These are phyloP conservation scores for Colletotrichum sp. DNA, from an alignment of 2,329 filamentous ascomycete genomes.

Conservation along the genomic window DNA sequence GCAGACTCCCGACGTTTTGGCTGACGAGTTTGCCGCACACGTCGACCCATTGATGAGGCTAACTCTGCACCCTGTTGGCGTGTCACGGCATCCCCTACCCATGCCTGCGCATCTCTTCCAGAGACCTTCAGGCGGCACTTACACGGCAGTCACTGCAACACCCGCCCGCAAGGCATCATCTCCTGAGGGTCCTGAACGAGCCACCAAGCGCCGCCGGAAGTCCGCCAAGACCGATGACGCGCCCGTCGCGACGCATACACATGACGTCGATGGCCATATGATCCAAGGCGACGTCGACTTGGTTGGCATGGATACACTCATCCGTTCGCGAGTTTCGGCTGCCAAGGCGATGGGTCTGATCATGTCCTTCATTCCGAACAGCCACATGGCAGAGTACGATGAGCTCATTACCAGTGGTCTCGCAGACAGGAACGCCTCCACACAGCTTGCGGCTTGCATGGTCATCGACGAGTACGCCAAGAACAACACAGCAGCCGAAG, in stretches of 20 bases:
- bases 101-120: constrained; percentile 92
- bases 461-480: constrained; percentile 89
- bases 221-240: constrained; percentile 81
- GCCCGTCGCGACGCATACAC: constrained; percentile 68
- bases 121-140: constrained; percentile 89
- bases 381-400: constrained; percentile 67
- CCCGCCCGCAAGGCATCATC: constrained; percentile 55
- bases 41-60: constrained; percentile 83
- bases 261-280: constrained; percentile 98
- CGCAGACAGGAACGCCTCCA: constrained; percentile 78
- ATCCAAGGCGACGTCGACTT: constrained; percentile 96
- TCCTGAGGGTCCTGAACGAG: constrained; percentile 63
- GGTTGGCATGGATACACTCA: constrained; percentile 85
- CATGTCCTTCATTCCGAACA: constrained; percentile 76
- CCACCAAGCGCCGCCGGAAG: constrained; percentile 79
- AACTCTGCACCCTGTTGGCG: constrained; percentile 88
- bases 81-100: constrained; percentile 86
- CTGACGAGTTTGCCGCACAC: constrained; percentile 75
- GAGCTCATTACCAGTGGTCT: constrained; percentile 70
- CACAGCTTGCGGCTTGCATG: constrained; percentile 83
- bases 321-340: constrained; percentile 87
- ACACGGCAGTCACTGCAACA: constrained; percentile 59
- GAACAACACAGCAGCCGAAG: constrained; percentile 49
- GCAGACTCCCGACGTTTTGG: constrained; percentile 67
- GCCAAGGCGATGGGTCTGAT: constrained; percentile 86